phyloP scores from a whole-genome alignment of 768 basidiomycete species.

The Multifurca ochricompacta region DNA sequence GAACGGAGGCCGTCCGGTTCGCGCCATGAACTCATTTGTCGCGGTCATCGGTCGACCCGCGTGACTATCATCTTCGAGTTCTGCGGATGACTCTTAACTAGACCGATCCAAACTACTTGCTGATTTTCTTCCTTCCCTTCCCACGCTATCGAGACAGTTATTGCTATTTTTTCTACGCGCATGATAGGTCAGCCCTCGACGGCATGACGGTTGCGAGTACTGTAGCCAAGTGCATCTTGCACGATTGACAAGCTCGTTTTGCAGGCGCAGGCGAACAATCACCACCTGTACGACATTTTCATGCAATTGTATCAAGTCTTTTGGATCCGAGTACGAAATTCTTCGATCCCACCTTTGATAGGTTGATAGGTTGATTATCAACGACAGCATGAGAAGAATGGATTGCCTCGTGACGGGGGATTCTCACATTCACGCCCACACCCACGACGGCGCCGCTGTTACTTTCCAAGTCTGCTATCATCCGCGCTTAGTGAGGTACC shows the following conservation, averaged over 20 bases:
- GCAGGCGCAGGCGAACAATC: not conserved
- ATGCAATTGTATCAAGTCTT: not conserved
- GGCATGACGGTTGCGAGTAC: no score
- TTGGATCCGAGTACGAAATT: not conserved
- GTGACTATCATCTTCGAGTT: no score
- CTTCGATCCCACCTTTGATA: not conserved
- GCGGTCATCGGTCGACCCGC: no score
- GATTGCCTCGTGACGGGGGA: not conserved
- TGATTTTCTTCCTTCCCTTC: no score
- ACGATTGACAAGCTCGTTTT: not conserved
- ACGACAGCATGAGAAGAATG: not conserved
- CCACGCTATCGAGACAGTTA: no score
- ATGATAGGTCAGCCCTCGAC: no score
- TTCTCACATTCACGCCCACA: not conserved
- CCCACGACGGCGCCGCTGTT: not conserved
- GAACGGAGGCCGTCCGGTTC: not conserved
- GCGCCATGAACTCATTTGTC: no score
- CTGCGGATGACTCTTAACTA: no score
- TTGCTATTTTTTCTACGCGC: no score
- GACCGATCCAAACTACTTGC: no score
- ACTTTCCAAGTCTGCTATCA: not conserved
- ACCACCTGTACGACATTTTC: not conserved
- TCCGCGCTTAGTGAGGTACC: no score
- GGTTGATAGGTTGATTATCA: not conserved
- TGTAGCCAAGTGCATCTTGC: not conserved